Evolutionary conservation across 306 rosid species (phyloP), one percentile per base, ranked within the genome.

Genomic region (Pyrus pyrifolia): DNA sequence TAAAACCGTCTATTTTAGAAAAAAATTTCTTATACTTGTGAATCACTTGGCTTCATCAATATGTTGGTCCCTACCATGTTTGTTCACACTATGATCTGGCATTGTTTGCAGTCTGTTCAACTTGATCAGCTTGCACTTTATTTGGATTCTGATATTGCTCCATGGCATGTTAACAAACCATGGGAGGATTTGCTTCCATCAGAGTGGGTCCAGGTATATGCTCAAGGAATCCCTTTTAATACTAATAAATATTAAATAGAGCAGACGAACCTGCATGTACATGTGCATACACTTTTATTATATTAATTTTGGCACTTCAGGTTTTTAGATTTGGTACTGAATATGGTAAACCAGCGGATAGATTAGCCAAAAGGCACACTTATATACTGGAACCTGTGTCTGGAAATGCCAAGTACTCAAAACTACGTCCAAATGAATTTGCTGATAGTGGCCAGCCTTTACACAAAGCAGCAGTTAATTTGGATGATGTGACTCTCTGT

Each of bases 401-500:
- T 74, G 99, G 99, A 70, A 80, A 89, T 76, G 97, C 96, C 44
- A 90, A 91, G 74, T 95, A 95, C 86, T 80, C 82, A 71, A 95
- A 95, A 88, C 79, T 92, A 76, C 89, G 52, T 27, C 80, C 74
- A 69, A 89, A 81, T 80, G 97, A 88, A 82, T 77, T 75, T 68
- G 88, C 90, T 83, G 90, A 88, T 76, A 84, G 84, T 76, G 79
- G 82, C 79, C 91, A 88, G 75, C 93, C 98, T 84, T 87, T 89
- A 76, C 97, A 95, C 65, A 90, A 88, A 80, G 97, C 97, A 74
- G 88, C 86, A 78, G 93, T 95, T 77, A 87, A 90, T 87, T 85
- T 95, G 89, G 97, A 95, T 82, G 97, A 95, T 74, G 97, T 95
- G 83, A 95, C 97, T 71, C 85, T 95, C 22, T 85, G 97, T 87